Conservation (phyloP, 306 rosid genomes). For the Trifolium subterraneum region DNA sequence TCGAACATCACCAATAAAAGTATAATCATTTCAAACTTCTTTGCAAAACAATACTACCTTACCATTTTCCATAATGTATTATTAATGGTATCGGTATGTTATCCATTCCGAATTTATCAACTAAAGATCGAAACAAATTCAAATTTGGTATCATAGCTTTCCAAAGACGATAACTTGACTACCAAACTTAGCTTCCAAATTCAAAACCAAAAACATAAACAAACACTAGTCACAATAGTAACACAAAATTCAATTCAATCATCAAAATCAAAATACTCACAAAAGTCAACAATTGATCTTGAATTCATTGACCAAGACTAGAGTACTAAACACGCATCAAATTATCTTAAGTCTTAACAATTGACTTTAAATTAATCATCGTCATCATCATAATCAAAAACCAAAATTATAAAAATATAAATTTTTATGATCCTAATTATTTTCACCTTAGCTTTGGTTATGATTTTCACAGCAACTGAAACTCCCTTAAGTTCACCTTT, state of each 20-base stretch:
- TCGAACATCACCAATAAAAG: constrained; percentile 21
- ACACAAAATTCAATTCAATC: constrained; percentile 15
- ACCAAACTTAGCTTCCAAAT: too few relatives aligned
- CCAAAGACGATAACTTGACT: too few relatives aligned
- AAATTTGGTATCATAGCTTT: background rate
- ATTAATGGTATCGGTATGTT: too few relatives aligned
- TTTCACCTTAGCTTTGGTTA: constrained; percentile 86
- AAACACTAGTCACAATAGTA: background rate
- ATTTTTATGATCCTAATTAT: background rate
- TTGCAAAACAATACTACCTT: background rate
- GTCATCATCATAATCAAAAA: constrained; percentile 14
- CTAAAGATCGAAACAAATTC: too few relatives aligned
- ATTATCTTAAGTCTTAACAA: constrained; percentile 37
- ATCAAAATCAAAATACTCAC: constrained; percentile 40
- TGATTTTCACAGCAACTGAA: constrained; percentile 92
- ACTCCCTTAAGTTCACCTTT: constrained; percentile 89
- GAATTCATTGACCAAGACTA: constrained; percentile 35
- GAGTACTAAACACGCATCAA: background rate
- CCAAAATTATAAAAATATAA: background rate
- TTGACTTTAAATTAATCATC: background rate
- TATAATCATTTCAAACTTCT: background rate
- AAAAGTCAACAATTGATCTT: constrained; percentile 20
- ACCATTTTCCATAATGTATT: constrained; percentile 1
- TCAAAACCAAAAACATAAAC: too few relatives aligned
- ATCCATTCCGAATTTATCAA: too few relatives aligned